Base-by-base conservation (phyloP, 495 filamentous ascomycete species). In the Penicillium diatomitis region DNA sequence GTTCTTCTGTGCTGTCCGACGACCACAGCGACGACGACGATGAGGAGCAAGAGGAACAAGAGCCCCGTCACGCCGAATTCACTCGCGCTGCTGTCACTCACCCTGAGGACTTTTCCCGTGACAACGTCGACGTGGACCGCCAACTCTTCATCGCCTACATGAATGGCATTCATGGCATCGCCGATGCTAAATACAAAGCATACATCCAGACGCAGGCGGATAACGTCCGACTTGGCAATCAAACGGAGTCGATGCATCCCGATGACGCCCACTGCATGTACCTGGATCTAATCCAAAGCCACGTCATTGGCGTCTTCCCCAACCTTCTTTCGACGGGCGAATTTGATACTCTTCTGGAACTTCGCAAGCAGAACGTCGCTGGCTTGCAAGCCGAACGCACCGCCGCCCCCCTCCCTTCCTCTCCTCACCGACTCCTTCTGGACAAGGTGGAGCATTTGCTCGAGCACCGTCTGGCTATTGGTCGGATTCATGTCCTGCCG, bases 111-210 rank as follows among this genome's bases (percentile, higher is more conserved):
- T 67, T 68, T 44, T 57, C 67, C 3, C 55, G 60, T 38, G 71
- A 74, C 48, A 57, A 62, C 7, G 51, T 73, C 27, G 68, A 74
- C 28, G 48, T 70, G 9, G 71, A 74, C 44, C 64, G 62, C 28
- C 60, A 61, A 29, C 53, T 73, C 2, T 74, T 74, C 40, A 57
- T 66, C 30, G 71, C 71, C 11, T 71, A 71, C 51, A 68, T 74
- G 55, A 71, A 73, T 38, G 69, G 68, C n/a, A 68, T 74, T 7
- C 64, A 69, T 29, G 69, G 64, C 4, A 64, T 70, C 32, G 51
- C 61, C 5, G 61, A 68, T 29, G 48, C 44, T 29, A 61, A 63
- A 32, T 72, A 70, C 44, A 61, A 62, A 42, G 46, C 51, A 3
- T 66, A 66, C 36, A 63, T 74, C 44, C 66, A 57, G 34, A 47